Percentiles rank a stretch among this genome's conserved stretches.
Evolutionary conservation across 768 basidiomycete genomes (phyloP).

Genomic region (Boletellus ananiceps): DNA sequence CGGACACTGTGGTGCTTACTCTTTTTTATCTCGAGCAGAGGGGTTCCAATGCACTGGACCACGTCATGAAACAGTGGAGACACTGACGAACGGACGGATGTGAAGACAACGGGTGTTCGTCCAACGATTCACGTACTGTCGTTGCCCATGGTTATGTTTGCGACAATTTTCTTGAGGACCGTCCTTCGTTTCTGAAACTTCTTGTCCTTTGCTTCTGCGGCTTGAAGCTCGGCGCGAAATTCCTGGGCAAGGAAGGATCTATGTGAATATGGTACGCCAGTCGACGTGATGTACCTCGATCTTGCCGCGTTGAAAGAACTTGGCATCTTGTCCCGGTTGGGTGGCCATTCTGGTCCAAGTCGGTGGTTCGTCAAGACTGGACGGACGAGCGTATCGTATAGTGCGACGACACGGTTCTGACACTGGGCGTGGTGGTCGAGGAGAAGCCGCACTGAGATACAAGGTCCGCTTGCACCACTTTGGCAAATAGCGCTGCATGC

Average conservation of each 20-base stretch:
- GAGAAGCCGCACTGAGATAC: background rate
- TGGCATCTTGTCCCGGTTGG: conserved; percentile 79
- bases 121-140: conserved; percentile 67
- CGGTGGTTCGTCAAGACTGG: background rate
- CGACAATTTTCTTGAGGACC: conserved; percentile 94
- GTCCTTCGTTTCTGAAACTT: conserved; percentile 91
- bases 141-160: conserved; percentile 99
- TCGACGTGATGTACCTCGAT: conserved; percentile 58
- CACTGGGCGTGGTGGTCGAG: background rate
- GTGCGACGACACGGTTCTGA: background rate
- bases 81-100: conserved; percentile 49
- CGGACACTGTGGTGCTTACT: conserved; percentile 51
- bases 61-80: conserved; percentile 94
- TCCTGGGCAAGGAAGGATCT: conserved; percentile 46
- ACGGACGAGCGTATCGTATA: conserved; percentile 1
- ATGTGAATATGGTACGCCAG: conserved; percentile 6
- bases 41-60: conserved; percentile 91
- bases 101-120: conserved; percentile 10
- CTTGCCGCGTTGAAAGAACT: conserved; percentile 89
- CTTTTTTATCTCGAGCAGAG: conserved; percentile 97
- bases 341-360: conserved; percentile 33
- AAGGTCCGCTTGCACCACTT: background rate
- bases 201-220: conserved; percentile 94
- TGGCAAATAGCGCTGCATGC: too few relatives aligned
- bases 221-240: conserved; percentile 87